These are phyloP conservation scores for Colletotrichum liaoningense DNA, from an alignment of 2,329 filamentous ascomycete species.

Conservation along the genomic window DNA sequence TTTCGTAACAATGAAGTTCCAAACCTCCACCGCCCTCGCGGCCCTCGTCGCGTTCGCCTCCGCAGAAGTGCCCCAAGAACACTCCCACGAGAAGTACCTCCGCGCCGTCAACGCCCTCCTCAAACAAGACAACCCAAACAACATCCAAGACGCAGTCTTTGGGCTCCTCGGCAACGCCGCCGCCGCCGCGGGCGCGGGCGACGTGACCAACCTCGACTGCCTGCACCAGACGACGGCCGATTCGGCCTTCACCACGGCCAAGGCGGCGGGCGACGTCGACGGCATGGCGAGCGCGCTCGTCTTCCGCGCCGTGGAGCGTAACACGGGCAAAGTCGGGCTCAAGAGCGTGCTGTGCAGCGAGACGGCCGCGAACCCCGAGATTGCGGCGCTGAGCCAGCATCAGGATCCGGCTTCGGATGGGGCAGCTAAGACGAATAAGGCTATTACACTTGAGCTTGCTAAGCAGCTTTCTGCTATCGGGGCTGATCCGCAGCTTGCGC, in stretches of 20 bases:
- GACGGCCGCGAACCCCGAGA: slow-evolving; percentile 72
- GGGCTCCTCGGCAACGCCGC: slow-evolving; percentile 54
- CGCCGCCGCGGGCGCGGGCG: slow-evolving; percentile 51
- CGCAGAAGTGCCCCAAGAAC: slow-evolving; percentile 66
- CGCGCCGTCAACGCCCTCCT: slow-evolving; percentile 56
- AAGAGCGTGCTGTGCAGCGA: slow-evolving; percentile 69
- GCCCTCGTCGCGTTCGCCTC: slow-evolving; percentile 28
- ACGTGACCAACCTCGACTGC: slow-evolving; percentile 60
- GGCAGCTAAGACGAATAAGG: slow-evolving; percentile 69
- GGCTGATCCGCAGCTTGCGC: slow-evolving; percentile 70
- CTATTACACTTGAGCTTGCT: slow-evolving; percentile 69
- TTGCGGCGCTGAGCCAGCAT: slow-evolving; percentile 72
- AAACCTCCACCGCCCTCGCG: slow-evolving; percentile 28
- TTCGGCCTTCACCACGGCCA: slow-evolving; percentile 71
- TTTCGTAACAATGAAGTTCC: slow-evolving; percentile 31
- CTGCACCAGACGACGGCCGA: slow-evolving; percentile 69
- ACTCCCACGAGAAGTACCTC: slow-evolving; percentile 64
- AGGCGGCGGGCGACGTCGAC: slow-evolving; percentile 62
- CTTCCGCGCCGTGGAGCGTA: slow-evolving; percentile 68
- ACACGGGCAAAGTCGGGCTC: slow-evolving; percentile 67
- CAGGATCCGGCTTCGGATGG: slow-evolving; percentile 73
- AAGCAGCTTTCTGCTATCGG: slow-evolving; percentile 70
- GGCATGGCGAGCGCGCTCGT: slow-evolving; percentile 65
- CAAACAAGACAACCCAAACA: slow-evolving; percentile 61
- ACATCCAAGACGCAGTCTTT: slow-evolving; percentile 65